Base-by-base conservation (phyloP, 1,284 basidiomycete species). In the Puccinia coronata region DNA sequence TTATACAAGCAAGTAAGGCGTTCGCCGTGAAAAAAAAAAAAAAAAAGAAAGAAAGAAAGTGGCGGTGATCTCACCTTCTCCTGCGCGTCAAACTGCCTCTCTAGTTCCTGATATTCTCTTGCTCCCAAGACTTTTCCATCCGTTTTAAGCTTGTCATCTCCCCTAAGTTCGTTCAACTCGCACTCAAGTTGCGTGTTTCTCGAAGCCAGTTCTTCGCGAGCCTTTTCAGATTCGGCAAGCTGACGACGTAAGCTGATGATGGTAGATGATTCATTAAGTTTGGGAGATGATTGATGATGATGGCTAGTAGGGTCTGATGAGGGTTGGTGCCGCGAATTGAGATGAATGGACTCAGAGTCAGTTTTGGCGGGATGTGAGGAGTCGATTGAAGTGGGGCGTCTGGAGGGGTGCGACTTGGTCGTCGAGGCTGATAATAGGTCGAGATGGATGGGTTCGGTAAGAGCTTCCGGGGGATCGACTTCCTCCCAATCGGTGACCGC, bases 31-130 rank as follows among this genome's bases (percentile, higher is more conserved):
- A 63, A 20, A 6, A 47, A 16, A 47, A 47, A 47, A 47, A 57
- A 67, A 25, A 1, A 67, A 6, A 47, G 43, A 47, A 47, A 47
- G 16, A 57, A 67, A 25, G 3, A 67, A 67, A 28, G 36, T 12
- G 14, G 20, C n/a, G 43, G 34, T 1, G 14, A 39, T 59, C 71
- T 31, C 31, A 81, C 79, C 47, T 74, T 74, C 47, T 81, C 79
- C 28, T 81, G 79, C 20, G 25, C 70, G 36, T 81, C 79, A 55
- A 81, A 74, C 59, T 81, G 79, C 31, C 51, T 81, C 63, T 81
- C 79, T 16, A 81, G 28, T 43, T 81, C 79, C 69, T 74, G 28
- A 25, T 65, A 74, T 72, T 81, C 59, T 16, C 51, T 49, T 39
- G 59, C 31, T 5, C 57, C 79, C n/a, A 73, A 51, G 39, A 71